A percentile compares a stretch with the other conserved stretches of the same genome.
These are phyloP conservation scores for Dissoconium aciculare DNA, from an alignment of 2,329 filamentous ascomycete species.

Conservation along the genomic window DNA sequence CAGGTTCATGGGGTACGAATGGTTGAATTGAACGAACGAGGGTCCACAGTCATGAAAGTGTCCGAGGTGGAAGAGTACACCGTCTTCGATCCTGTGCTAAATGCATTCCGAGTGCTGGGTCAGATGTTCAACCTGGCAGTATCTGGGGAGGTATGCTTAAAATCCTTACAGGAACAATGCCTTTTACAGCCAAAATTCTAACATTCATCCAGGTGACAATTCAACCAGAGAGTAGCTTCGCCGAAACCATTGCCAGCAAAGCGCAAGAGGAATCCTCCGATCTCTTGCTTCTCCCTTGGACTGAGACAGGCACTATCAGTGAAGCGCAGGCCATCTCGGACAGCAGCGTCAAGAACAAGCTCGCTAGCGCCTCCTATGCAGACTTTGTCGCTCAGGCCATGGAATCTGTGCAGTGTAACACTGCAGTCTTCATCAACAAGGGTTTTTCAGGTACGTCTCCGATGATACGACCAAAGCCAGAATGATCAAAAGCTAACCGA, in stretches of 20 bases:
- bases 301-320: slow-evolving; percentile 58
- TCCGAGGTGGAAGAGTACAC: slow-evolving; percentile 59
- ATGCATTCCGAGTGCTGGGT: slow-evolving; percentile 79
- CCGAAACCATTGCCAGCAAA: slow-evolving; percentile 58
- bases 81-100: slow-evolving; percentile 64
- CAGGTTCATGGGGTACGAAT: slow-evolving; percentile 68
- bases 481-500: no score
- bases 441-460: slow-evolving; percentile 38
- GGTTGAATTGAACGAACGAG: slow-evolving; percentile 76
- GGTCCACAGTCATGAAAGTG: slow-evolving; percentile 89
- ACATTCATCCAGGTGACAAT: slow-evolving; percentile 44
- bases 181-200: not conserved
- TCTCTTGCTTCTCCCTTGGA: slow-evolving; percentile 77
- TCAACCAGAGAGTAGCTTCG: slow-evolving; percentile 61
- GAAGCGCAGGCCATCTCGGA: slow-evolving; percentile 44
- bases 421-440: slow-evolving; percentile 67
- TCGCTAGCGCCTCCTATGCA: slow-evolving; percentile 49
- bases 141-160: slow-evolving; percentile 43
- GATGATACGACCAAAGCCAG: no score
- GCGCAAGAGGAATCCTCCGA: slow-evolving; percentile 42
- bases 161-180: not conserved
- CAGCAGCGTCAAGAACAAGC: slow-evolving; percentile 43
- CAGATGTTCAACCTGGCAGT: slow-evolving; percentile 71
- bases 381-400: slow-evolving; percentile 59
- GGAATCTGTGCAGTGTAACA: slow-evolving; percentile 47